These are phyloP conservation scores for Diaporthe sp. DNA, from an alignment of 2,329 filamentous ascomycete genomes.

Conservation along the genomic window DNA sequence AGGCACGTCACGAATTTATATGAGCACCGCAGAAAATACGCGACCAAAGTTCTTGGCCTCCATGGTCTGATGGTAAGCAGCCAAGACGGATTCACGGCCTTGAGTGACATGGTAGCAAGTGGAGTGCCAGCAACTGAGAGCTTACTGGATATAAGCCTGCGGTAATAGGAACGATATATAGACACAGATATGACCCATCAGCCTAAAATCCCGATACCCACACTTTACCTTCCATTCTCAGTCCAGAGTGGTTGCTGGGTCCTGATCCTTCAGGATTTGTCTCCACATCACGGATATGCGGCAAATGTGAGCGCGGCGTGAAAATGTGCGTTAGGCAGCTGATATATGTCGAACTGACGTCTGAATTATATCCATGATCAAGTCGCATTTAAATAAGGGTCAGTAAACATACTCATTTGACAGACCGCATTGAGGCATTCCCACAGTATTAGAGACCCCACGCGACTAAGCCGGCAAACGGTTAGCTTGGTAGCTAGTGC, in stretches of 20 bases:
- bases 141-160: neutral
- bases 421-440: neutral
- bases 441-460: neutral
- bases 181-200: neutral
- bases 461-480: no score
- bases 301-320: neutral
- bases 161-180: neutral
- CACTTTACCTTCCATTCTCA: neutral
- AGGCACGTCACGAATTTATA: neutral
- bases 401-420: neutral
- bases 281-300: neutral
- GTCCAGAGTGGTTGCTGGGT: neutral
- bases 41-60: neutral
- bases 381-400: neutral
- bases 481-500: no score
- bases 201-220: neutral
- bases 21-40: neutral
- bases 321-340: no score
- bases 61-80: neutral
- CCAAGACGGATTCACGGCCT: constrained; percentile 16
- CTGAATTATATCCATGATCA: neutral
- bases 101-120: constrained; percentile 20
- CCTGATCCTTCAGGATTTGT: neutral
- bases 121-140: neutral
- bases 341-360: no score